These are phyloP conservation scores for Aspergillus taichungensis DNA, from an alignment of 495 filamentous ascomycete genomes.

Conservation along the genomic window DNA sequence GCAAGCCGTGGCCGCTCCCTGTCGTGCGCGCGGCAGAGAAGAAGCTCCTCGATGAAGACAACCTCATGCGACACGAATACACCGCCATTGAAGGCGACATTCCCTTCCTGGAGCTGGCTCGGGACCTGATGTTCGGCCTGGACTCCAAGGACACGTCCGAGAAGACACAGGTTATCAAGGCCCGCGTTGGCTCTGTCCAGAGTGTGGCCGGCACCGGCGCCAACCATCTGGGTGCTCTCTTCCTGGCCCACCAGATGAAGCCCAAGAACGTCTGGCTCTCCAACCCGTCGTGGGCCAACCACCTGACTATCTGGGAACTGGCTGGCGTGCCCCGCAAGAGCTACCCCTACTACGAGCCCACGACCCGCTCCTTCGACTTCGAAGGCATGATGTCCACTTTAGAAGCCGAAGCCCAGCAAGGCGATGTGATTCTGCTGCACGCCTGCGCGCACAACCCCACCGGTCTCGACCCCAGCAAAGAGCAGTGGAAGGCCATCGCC, in stretches of 20 bases:
- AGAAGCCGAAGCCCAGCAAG: slow-evolving; percentile 31
- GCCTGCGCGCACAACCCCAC: slow-evolving; percentile 51
- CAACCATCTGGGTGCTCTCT: slow-evolving; percentile 78
- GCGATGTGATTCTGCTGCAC: slow-evolving; percentile 41
- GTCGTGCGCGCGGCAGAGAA: slow-evolving; percentile 38
- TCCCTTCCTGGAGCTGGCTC: slow-evolving; percentile 33
- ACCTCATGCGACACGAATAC: slow-evolving; percentile 39
- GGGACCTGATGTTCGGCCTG: slow-evolving; percentile 41
- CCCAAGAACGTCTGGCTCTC: slow-evolving; percentile 40
- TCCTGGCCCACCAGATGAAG: slow-evolving; percentile 54
- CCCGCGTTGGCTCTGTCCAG: slow-evolving; percentile 44
- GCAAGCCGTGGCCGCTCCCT: slow-evolving; percentile 44
- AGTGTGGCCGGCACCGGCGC: slow-evolving; percentile 91
- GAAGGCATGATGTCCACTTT: slow-evolving; percentile 39
- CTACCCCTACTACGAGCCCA: slow-evolving; percentile 42
- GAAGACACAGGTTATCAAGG: slow-evolving; percentile 20
- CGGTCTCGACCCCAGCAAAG: slow-evolving; percentile 42
- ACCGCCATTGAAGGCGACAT: slow-evolving; percentile 40
- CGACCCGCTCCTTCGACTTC: slow-evolving; percentile 39
- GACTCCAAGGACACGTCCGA: slow-evolving; percentile 20
- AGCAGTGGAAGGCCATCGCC: slow-evolving; percentile 47
- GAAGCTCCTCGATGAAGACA: slow-evolving; percentile 27
- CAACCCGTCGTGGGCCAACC: slow-evolving; percentile 43
- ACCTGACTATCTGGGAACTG: slow-evolving; percentile 40
- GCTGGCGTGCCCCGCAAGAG: slow-evolving; percentile 34